phyloP scores from a whole-genome alignment of 2,329 filamentous ascomycete species.

The Penicillium sp. region DNA sequence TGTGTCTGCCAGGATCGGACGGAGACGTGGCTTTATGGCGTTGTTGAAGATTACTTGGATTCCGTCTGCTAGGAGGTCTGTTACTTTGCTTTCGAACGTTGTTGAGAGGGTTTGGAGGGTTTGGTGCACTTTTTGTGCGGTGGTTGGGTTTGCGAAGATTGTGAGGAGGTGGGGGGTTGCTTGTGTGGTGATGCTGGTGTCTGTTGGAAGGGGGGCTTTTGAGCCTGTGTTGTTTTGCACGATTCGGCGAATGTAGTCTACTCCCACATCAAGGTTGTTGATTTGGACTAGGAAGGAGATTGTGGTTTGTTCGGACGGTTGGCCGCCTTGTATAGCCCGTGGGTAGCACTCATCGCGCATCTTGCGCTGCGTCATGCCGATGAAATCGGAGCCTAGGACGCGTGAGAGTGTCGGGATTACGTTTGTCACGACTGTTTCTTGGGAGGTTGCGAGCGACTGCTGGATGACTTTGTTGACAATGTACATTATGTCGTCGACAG shows the following conservation, averaged over 20 bases:
- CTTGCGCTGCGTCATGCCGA: constrained; percentile 94
- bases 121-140: constrained; percentile 66
- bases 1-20: constrained; percentile 79
- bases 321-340: constrained; percentile 72
- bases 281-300: constrained; percentile 88
- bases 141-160: constrained; percentile 76
- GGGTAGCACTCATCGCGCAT: constrained; percentile 97
- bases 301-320: constrained; percentile 84
- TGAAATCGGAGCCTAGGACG: constrained; percentile 83
- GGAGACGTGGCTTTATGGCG: constrained; percentile 79
- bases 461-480: constrained; percentile 92
- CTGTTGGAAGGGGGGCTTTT: constrained; percentile 15
- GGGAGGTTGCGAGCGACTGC: constrained; percentile 80
- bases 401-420: constrained; percentile 76
- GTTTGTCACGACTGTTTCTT: constrained; percentile 71
- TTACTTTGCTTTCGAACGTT: constrained; percentile 73
- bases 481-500: constrained; percentile 99
- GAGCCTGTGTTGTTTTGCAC: constrained; percentile 63
- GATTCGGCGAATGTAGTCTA: constrained; percentile 87
- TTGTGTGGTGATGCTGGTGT: constrained; percentile 16
- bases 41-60: constrained; percentile 83
- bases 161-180: constrained; percentile 50
- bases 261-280: constrained; percentile 91
- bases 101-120: constrained; percentile 67
- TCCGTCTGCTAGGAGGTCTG: constrained; percentile 78